Evolutionary conservation across 1,284 basidiomycete genomes (phyloP), one percentile per base, ranked within the genome.

Genomic region (Irpex sp.): DNA sequence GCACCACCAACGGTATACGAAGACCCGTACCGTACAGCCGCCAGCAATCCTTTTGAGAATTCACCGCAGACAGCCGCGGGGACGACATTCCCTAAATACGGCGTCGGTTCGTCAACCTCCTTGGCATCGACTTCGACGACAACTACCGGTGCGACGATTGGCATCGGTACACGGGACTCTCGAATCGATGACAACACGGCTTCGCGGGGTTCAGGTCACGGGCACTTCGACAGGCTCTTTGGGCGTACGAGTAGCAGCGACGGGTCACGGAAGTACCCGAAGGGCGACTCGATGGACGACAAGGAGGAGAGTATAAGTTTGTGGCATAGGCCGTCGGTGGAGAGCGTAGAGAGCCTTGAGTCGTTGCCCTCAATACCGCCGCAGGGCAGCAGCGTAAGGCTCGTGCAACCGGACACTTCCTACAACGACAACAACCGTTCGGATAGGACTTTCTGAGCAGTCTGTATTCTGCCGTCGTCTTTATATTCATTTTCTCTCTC

Each of bases 301-400:
- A 70, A 65, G 61, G 78, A 79, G 66, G 77, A 80, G 70, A 79
- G 75, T 64, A 63, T 73, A 65, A 75, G 76, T 53, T 68, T 80
- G 36, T 76, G 73, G 70, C 67, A 69, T 39, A 65, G 70, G 17
- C 62, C 65, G 21, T 70, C 70, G 57, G 68, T 66, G 37, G 65
- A 67, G 21, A 72, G 69, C 43, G 70, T 68, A 17, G 49, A 53
- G 8, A 37, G 37, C 13, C 19, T 61, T 58, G 47, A 54, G n/a
- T 65, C 49, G 49, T 21, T 50, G 49, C 49, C 15, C 26, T 59
- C 61, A n/a, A 21, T 61, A 21, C 60, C 57, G 8, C 60, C 60
- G 33, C 53, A 55, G 17, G 47, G 37, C 7, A 51, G 39, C 19
- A 64, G 63, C 19, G 57, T 64, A 35, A 46, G 63, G 49, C 60